Percentiles rank a stretch among this genome's conserved stretches.
phyloP scores from a whole-genome alignment of 2,329 filamentous ascomycete genomes.

The Fusarium keratoplasticum region DNA sequence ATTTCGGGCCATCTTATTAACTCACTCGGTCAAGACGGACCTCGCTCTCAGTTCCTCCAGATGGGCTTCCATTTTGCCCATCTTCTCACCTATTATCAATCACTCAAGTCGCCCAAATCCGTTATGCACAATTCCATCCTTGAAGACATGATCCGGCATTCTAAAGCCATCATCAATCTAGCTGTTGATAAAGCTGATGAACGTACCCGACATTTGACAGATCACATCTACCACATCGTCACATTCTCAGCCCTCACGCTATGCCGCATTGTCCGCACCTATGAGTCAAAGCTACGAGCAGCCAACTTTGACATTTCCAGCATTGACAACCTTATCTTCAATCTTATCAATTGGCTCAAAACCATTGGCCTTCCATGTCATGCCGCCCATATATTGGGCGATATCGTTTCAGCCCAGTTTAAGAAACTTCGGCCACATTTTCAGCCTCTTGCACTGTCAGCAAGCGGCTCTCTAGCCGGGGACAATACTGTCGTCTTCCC shows the following conservation, averaged over 20 bases:
- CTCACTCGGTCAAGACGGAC: slow-evolving; percentile 27
- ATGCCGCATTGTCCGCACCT: slow-evolving; percentile 37
- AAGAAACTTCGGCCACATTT: slow-evolving; percentile 33
- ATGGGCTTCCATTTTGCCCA: slow-evolving; percentile 47
- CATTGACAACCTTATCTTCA: slow-evolving; percentile 31
- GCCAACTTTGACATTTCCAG: slow-evolving; percentile 19
- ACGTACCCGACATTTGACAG: slow-evolving; percentile 44
- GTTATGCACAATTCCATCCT: slow-evolving; percentile 23
- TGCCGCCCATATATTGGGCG: slow-evolving; percentile 39
- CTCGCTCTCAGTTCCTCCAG: slow-evolving; percentile 46
- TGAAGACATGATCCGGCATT: slow-evolving; percentile 39
- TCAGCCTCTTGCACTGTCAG: neutral
- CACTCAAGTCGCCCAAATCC: slow-evolving; percentile 30
- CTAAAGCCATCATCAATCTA: slow-evolving; percentile 42
- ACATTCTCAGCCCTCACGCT: slow-evolving; percentile 43
- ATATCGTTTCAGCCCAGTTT: slow-evolving; percentile 40
- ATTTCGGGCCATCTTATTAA: neutral
- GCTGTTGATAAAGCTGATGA: slow-evolving; percentile 46
- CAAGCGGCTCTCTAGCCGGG: neutral
- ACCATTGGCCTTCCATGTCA: slow-evolving; percentile 43
- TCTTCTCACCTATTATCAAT: slow-evolving; percentile 39
- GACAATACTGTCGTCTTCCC: neutral
- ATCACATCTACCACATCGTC: slow-evolving; percentile 47
- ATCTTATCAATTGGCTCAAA: slow-evolving; percentile 39
- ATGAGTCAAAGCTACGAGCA: slow-evolving; percentile 31